Percentiles rank a stretch among this genome's conserved stretches.
phyloP scores from a whole-genome alignment of 2,329 filamentous ascomycete species.

The Tolypocladium endophyticum region DNA sequence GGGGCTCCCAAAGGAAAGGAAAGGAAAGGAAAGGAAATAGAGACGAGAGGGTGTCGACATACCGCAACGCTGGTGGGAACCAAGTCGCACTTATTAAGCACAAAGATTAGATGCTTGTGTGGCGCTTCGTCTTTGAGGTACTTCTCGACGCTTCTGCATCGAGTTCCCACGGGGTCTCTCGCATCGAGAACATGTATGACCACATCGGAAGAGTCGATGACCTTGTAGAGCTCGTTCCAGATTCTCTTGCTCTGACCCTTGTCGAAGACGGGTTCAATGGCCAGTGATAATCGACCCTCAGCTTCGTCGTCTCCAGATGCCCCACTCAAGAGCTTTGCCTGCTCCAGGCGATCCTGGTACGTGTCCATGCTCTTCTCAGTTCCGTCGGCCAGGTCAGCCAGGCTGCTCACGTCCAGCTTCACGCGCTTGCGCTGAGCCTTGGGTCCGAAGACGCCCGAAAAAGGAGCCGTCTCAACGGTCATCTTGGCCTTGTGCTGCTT shows the following conservation, averaged over 20 bases:
- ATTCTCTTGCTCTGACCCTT: slow-evolving; percentile 95
- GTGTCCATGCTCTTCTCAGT: slow-evolving; percentile 70
- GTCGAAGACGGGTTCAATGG: slow-evolving; percentile 79
- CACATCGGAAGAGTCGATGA: slow-evolving; percentile 91
- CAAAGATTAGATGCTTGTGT: slow-evolving; percentile 72
- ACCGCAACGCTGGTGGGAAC: slow-evolving; percentile 89
- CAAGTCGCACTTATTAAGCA: slow-evolving; percentile 52
- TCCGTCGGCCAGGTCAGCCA: slow-evolving; percentile 72
- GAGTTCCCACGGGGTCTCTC: slow-evolving; percentile 78
- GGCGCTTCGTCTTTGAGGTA: slow-evolving; percentile 88
- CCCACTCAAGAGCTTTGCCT: slow-evolving; percentile 67
- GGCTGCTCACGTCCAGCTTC: slow-evolving; percentile 73
- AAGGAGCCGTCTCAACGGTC: slow-evolving; percentile 77
- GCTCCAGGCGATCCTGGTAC: slow-evolving; percentile 72
- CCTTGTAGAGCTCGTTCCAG: slow-evolving; percentile 94
- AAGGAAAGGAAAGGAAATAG: slow-evolving; percentile 7
- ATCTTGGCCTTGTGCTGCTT: slow-evolving; percentile 94
- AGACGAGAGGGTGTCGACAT: slow-evolving; percentile 24
- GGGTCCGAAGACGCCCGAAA: slow-evolving; percentile 81
- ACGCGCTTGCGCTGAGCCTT: slow-evolving; percentile 90
- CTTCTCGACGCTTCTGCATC: slow-evolving; percentile 71
- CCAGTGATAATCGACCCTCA: slow-evolving; percentile 41
- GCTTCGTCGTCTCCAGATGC: slow-evolving; percentile 47
- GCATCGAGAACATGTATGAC: slow-evolving; percentile 92
- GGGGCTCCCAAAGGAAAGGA: slow-evolving; percentile 37